These are phyloP conservation scores for Boletus huronensis DNA, from an alignment of 768 basidiomycete species.

Conservation along the genomic window DNA sequence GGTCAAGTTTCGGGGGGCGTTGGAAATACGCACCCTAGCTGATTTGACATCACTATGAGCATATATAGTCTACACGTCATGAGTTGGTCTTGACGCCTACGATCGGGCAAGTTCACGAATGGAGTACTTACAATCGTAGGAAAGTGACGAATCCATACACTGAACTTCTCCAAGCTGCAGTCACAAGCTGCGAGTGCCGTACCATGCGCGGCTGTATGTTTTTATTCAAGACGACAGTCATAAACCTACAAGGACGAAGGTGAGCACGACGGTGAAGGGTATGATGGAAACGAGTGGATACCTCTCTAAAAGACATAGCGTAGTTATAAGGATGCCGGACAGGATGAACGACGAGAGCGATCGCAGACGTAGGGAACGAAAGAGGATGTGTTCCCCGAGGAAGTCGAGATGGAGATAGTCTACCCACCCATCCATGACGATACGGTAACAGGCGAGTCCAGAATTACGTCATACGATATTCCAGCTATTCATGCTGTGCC, in stretches of 20 bases:
- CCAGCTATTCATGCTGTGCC: neutral
- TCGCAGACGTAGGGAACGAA: conserved; percentile 40
- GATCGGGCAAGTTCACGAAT: neutral
- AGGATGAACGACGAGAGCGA: conserved; percentile 49
- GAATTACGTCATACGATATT: conserved; percentile 12
- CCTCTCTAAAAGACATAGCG: conserved; percentile 59
- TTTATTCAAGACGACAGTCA: conserved; percentile 48
- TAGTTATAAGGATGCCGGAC: conserved; percentile 41
- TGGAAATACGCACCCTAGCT: conserved; percentile 52
- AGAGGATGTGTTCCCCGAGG: conserved; percentile 45
- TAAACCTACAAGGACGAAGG: conserved; percentile 34
- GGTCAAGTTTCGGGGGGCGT: neutral
- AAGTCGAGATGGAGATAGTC: conserved; percentile 44
- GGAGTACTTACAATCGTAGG: conserved; percentile 52
- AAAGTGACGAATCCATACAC: conserved; percentile 58
- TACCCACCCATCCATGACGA: conserved; percentile 43
- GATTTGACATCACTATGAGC: conserved; percentile 70
- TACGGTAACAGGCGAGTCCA: neutral
- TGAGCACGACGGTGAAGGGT: neutral
- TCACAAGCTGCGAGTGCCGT: conserved; percentile 40
- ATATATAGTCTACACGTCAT: conserved; percentile 53
- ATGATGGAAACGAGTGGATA: conserved; percentile 24
- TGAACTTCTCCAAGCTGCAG: conserved; percentile 50
- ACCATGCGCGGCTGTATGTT: conserved; percentile 44
- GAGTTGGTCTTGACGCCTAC: neutral